Base-by-base conservation (phyloP, 768 basidiomycete species). In the Mycena metata region DNA sequence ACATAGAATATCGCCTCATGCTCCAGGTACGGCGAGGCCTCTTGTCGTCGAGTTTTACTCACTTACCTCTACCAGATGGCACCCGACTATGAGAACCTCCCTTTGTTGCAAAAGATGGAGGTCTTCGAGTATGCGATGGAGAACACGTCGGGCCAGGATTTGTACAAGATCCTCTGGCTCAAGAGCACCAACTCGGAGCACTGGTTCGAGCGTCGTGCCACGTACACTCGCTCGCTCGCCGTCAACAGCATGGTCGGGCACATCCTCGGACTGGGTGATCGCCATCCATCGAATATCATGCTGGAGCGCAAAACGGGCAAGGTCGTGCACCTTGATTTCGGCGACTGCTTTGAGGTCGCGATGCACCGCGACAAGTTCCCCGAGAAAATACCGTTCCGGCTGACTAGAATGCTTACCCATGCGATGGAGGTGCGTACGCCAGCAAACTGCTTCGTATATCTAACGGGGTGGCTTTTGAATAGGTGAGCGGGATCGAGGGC, bases 181-280 rank as follows among this genome's bases (percentile, higher is more conserved):
- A 98, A 96, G 83, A 96, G 94, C 75, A 79, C 86, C 69, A 97
- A 95, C 77, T 99, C 98, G 3, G 98, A 99, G 74, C 95, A 98
- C 72, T 99, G 98, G 98, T 84, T 99, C 30, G 98, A 99, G 76
- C 89, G 98, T n/a, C 91, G 98, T 47, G 95, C 96, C 19, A 95
- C 95, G 1, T 99, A 98, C 77, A 98, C 96, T 2, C 89, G 97
- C 33, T 97, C 96, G 13, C 88, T 99, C n/a, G 97, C 95, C 3
- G 94, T 97, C 67, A 99, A 95, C 79, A 97, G 95, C 77, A 99
- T 99, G 96, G 95, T 98, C 70, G 98, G 98, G 4, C 95, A 99
- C 79, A 98, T 99, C 67, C 85, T 98, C 58, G 97, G 97, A 36
- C 83, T 99, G 17, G 97, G 97, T 21, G 97, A 99, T 80, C 91